Conservation (phyloP, 805 yeast species). For the Starmerella sirachaensis region DNA sequence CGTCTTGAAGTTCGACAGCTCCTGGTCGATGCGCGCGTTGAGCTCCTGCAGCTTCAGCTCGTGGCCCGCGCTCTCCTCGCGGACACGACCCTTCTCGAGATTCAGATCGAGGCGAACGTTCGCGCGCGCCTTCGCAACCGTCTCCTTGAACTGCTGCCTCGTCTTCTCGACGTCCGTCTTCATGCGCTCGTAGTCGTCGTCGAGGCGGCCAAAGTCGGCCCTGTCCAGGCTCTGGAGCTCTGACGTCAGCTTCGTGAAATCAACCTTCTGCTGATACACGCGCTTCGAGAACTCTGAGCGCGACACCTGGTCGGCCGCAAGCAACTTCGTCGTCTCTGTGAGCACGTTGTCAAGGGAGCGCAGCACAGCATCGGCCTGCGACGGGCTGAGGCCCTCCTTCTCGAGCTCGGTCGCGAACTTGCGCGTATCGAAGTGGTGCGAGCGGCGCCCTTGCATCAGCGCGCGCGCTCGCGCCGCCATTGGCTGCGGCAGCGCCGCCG, state of each 20-base stretch:
- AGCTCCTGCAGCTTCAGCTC: conserved; percentile 91
- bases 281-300: conserved; percentile 71
- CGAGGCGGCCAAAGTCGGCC: conserved; percentile 67
- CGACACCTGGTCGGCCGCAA: conserved; percentile 68
- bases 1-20: conserved; percentile 84
- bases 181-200: conserved; percentile 77
- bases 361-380: conserved; percentile 74
- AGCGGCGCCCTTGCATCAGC: conserved; percentile 40
- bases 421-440: conserved; percentile 58
- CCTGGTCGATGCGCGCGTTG: conserved; percentile 89
- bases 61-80: conserved; percentile 87
- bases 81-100: conserved; percentile 85
- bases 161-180: conserved; percentile 75
- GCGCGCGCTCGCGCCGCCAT: conserved; percentile 34
- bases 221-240: conserved; percentile 81
- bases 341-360: conserved; percentile 60
- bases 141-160: conserved; percentile 76
- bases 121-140: conserved; percentile 79
- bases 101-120: conserved; percentile 83
- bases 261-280: conserved; percentile 92
- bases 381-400: conserved; percentile 55
- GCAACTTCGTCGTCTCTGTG: conserved; percentile 64
- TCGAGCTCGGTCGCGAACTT: conserved; percentile 55
- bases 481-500: not conserved
- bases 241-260: conserved; percentile 86